A percentile compares a stretch with the other conserved stretches of the same genome.
Evolutionary conservation across 352 stramenopile species (phyloP).

Genomic region (Plasmopara muralis): DNA sequence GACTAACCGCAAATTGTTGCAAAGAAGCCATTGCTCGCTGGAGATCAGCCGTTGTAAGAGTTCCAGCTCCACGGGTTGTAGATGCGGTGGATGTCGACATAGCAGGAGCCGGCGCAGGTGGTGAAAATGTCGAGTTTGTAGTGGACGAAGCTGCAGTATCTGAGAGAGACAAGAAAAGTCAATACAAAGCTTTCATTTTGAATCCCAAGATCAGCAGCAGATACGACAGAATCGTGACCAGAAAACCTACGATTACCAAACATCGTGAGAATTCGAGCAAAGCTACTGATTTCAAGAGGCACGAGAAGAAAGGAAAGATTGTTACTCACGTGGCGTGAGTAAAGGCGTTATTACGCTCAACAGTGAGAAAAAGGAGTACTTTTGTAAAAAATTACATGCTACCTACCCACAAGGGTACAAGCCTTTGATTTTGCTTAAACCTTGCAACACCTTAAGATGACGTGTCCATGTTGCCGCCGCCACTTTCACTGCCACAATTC

Average conservation of each 20-base stretch:
- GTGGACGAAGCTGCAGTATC: constrained; percentile 2
- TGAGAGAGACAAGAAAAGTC: constrained; percentile 6
- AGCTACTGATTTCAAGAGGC: no score
- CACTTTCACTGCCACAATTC: constrained; percentile 22
- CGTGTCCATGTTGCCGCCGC: constrained; percentile 37
- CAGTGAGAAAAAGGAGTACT: constrained; percentile 19
- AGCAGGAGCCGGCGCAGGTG: constrained; percentile 8
- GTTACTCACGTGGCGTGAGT: constrained; percentile 20
- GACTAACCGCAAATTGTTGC: constrained; percentile 46
- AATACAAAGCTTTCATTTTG: neutral
- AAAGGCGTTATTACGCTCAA: constrained; percentile 9
- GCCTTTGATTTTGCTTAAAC: constrained; percentile 14
- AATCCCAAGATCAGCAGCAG: constrained; percentile 3
- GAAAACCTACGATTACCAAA: constrained; percentile 18
- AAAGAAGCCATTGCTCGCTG: constrained; percentile 83
- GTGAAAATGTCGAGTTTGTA: constrained; percentile 3
- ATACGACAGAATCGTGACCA: constrained; percentile 9
- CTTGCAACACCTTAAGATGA: constrained; percentile 32
- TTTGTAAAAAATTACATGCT: constrained; percentile 35
- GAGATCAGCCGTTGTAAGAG: constrained; percentile 75
- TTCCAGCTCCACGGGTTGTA: constrained; percentile 15
- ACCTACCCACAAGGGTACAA: constrained; percentile 28
- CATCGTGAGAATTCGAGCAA: constrained; percentile 5
- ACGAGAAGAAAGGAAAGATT: constrained; percentile 1
- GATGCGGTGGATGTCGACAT: constrained; percentile 7